phyloP scores from a whole-genome alignment of 2,329 filamentous ascomycete genomes.

The Chrysosphaeria jannelii region DNA sequence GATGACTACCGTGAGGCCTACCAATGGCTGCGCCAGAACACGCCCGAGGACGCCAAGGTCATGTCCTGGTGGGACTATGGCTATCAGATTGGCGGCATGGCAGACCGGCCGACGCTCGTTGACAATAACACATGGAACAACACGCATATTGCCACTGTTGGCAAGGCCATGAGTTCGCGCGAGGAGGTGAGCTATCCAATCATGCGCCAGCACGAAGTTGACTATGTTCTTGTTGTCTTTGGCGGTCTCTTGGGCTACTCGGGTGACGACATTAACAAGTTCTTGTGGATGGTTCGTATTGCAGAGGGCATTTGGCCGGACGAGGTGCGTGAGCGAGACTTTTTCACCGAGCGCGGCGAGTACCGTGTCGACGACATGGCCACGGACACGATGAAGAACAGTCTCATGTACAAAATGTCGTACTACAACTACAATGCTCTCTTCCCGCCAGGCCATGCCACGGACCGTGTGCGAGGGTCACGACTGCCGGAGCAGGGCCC shows the following conservation, averaged over 20 bases:
- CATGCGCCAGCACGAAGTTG: conserved; percentile 92
- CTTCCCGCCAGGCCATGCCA: conserved; percentile 72
- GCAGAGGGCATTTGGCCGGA: conserved; percentile 99
- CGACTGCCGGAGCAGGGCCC: conserved; percentile 62
- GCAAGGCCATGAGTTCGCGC: conserved; percentile 91
- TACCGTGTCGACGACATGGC: conserved; percentile 85
- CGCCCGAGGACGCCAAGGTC: conserved; percentile 76
- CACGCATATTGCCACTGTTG: conserved; percentile 95
- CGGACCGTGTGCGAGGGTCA: conserved; percentile 63
- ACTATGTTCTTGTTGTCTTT: conserved; percentile 95
- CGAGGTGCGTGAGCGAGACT: conserved; percentile 87
- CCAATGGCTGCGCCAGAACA: conserved; percentile 98
- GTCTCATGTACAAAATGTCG: conserved; percentile 99
- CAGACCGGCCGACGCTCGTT: conserved; percentile 80
- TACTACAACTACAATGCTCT: conserved; percentile 92
- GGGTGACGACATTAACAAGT: conserved; percentile 98
- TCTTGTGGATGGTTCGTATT: conserved; percentile 98
- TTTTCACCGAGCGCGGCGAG: conserved; percentile 79
- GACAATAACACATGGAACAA: conserved; percentile 99
- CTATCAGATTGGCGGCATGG: conserved; percentile 99
- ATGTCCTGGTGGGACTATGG: conserved; percentile 99
- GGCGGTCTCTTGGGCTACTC: conserved; percentile 90
- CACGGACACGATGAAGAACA: conserved; percentile 95
- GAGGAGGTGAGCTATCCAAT: conserved; percentile 98
- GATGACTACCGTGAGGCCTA: conserved; percentile 98